phyloP scores from a whole-genome alignment of 768 basidiomycete genomes.

The Panaeolus cyanescens region DNA sequence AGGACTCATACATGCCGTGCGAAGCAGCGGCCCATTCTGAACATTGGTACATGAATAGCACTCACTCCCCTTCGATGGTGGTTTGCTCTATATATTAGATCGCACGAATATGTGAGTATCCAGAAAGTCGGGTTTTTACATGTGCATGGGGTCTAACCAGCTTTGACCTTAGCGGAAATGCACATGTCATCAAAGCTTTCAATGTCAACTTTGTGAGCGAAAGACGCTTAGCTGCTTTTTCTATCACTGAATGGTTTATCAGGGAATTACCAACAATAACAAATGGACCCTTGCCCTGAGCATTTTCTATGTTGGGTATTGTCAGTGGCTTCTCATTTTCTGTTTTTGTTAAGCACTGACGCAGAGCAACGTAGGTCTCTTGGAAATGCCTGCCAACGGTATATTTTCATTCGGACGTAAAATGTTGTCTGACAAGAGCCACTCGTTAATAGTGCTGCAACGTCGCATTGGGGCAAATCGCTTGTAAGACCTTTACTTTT shows the following conservation, averaged over 20 bases:
- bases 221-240: not conserved
- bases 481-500: no score
- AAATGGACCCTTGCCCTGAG: slow-evolving; percentile 59
- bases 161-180: slow-evolving; percentile 46
- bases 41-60: no score
- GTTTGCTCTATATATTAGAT: slow-evolving; percentile 30
- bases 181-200: slow-evolving; percentile 52
- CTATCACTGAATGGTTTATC: not conserved
- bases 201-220: slow-evolving; percentile 51
- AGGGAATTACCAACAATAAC: slow-evolving; percentile 54
- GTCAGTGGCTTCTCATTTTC: slow-evolving; percentile 27
- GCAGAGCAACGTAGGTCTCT: slow-evolving; percentile 33
- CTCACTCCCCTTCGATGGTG: slow-evolving; percentile 1
- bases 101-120: slow-evolving; percentile 54
- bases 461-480: slow-evolving; percentile 58
- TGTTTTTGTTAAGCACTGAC: not conserved
- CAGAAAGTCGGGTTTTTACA: not conserved
- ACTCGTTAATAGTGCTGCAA: slow-evolving; percentile 46
- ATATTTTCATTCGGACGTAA: not conserved
- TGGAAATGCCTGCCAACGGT: slow-evolving; percentile 63
- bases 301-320: slow-evolving; percentile 64
- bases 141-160: not conserved
- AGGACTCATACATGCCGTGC: no score
- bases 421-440: not conserved
- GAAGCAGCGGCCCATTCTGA: no score